phyloP scores from a whole-genome alignment of 1,284 basidiomycete genomes.

The Ceratobasidium sp. region DNA sequence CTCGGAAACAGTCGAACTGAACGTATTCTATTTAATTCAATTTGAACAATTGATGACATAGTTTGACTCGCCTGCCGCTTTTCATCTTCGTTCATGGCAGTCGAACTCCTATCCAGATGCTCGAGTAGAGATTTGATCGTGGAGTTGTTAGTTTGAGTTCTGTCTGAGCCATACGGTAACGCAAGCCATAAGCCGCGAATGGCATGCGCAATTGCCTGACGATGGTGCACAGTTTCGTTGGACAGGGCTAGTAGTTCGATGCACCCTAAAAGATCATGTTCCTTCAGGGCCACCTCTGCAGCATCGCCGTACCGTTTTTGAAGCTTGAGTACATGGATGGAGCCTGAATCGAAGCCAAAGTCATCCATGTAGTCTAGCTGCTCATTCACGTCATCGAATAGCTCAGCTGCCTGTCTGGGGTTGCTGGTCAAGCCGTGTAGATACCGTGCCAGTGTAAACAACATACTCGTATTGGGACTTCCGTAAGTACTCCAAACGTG shows the following conservation, averaged over 20 bases:
- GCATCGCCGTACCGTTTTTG: constrained; percentile 59
- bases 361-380: constrained; percentile 65
- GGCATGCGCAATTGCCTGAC: constrained; percentile 64
- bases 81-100: not conserved
- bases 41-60: too few relatives aligned
- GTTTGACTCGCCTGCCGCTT: not conserved
- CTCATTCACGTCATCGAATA: constrained; percentile 56
- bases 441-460: not conserved
- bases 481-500: constrained; percentile 62
- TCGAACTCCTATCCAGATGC: not conserved
- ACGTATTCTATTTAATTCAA: not conserved
- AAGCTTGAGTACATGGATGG: constrained; percentile 59
- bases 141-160: not conserved
- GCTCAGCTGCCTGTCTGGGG: constrained; percentile 55
- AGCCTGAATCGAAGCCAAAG: constrained; percentile 61
- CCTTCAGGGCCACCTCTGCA: constrained; percentile 63
- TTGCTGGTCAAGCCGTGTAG: constrained; percentile 46
- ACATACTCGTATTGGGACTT: constrained; percentile 57
- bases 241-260: not conserved
- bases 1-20: constrained; percentile 18
- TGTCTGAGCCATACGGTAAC: constrained; percentile 50
- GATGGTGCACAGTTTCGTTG: constrained; percentile 47
- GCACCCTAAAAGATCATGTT: constrained; percentile 48
- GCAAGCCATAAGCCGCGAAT: constrained; percentile 55
- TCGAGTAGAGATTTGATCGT: not conserved